Evolutionary conservation across 257 asterid species (phyloP), one percentile per base, ranked within the genome.

Genomic region (Fraxinus americana): DNA sequence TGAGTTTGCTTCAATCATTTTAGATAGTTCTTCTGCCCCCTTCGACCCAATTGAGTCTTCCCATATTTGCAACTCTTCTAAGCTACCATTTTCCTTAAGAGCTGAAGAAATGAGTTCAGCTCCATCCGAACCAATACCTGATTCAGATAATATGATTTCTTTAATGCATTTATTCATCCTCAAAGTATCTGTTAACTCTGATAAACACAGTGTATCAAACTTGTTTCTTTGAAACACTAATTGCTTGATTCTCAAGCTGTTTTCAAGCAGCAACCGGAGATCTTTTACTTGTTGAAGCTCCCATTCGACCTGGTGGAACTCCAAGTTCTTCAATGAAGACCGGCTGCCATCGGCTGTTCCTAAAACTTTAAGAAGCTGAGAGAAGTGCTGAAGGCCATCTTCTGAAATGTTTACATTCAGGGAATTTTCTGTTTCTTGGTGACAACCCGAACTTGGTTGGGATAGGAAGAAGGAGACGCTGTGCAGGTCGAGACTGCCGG

Each of bases 1-100:
- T 2, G 97, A 85, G 82, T 94, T 94, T n/a, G 75, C 94, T 86
- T 94, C 98, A n/a, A 94, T 92, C 98, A 94, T 94, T 76, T 86
- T 86, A 0, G 97, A 94, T 1, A 94, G 79, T 82, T 91, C 97
- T 77, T 94, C 98, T 2, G 97, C 91, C 5, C 98, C 97, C 45
- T 76, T 84, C 0, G 91, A 78, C 14, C 97, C 97, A 72, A 94
- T 88, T 0, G 97, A 92, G 85, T 93, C 97, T 41, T 88, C 95
- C 97, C 94, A 92, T 81, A 92, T 87, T 38, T 89, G 92, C 82
- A 93, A 76, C 75, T 89, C 95, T 69, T 91, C 91, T 70, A 93
- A 81, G 81, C 75, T 75, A 7, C 75, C 77, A 50, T 93, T 93
- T 2, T 82, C 86, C 84, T 70, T 85, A 0, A 93, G 89, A 71